Percentiles rank a stretch among this genome's conserved stretches.
Conservation (phyloP, 371 early-diverging fungal genomes). For the Apophysomyces sp. region DNA sequence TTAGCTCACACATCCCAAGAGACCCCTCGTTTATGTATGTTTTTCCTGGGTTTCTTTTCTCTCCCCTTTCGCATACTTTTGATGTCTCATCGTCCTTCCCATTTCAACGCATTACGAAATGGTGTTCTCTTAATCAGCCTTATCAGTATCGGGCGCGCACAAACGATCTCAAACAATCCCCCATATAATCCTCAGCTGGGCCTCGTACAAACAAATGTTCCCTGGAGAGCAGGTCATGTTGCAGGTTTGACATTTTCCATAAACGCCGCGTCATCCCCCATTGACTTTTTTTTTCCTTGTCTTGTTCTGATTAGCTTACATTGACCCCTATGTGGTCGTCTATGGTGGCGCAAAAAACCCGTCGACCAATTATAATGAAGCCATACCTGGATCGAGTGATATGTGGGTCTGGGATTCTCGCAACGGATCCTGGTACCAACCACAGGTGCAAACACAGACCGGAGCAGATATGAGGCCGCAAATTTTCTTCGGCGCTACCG, state of each 20-base stretch:
- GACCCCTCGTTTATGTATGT: slow-evolving; percentile 4
- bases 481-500: slow-evolving; percentile 31
- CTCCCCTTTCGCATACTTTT: not conserved
- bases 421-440: slow-evolving; percentile 45
- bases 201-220: slow-evolving; percentile 28
- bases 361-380: slow-evolving; percentile 7
- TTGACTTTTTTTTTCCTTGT: not conserved
- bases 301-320: slow-evolving; percentile 6
- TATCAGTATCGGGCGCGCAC: not conserved
- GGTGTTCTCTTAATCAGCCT: not conserved
- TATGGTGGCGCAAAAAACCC: slow-evolving; percentile 44
- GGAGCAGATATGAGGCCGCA: slow-evolving; percentile 28
- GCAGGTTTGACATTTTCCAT: slow-evolving; percentile 29
- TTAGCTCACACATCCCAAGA: not conserved
- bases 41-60: not conserved
- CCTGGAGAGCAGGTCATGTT: slow-evolving; percentile 53
- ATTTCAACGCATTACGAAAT: not conserved
- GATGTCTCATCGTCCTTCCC: not conserved
- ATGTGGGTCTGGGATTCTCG: slow-evolving; percentile 46
- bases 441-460: slow-evolving; percentile 23
- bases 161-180: not conserved
- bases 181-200: slow-evolving; percentile 22
- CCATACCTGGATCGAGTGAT: slow-evolving; percentile 27
- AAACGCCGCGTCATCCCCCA: not conserved
- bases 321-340: slow-evolving; percentile 39